Evolutionary conservation across 352 stramenopile genomes (phyloP), one percentile per base, ranked within the genome.

Genomic region (Phytophthora syringae): DNA sequence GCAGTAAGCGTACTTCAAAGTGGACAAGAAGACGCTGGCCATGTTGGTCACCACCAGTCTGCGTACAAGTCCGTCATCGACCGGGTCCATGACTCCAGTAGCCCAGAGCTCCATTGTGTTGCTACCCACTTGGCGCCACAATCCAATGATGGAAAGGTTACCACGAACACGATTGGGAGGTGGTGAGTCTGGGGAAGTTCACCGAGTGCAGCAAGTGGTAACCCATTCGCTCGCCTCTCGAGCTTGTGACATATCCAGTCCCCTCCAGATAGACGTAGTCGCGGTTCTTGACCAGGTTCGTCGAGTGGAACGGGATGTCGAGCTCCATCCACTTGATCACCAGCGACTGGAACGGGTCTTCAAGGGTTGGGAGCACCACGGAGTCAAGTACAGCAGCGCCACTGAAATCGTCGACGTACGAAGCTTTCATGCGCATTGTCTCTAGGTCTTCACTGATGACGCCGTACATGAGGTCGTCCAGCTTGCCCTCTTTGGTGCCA

Each of bases 51-150:
- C 42, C n/a, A 68, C 59, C 0, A 73, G 58, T 21, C 40, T 67
- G 36, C 72, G 65, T 11, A 81, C 53, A 13, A 88, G 25, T 2
- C 55, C 55, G 3, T 53, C 52, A 18, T 72, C 64, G 3, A 51
- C 30, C 0, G 63, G 56, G 20, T 80, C 62, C 30, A 82, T 56
- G 34, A 74, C 70, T 5, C 66, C 65, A 5, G 54, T 65, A 6
- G 70, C 62, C 48, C 81, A 84, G 20, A 84, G 54, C 36, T 89
- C 73, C 5, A 87, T 74, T 20, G 52, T 66, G 43, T 76, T 71
- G 11, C 63, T 42, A 1, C 20, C 56, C 15, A 67, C 60, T 56
- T 89, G 80, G 0, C 76, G 76, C 61, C 72, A 89, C 48, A 89
- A 74, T 51, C 39, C 61, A n/a, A 67, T 69, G n/a, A 70, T 71